Conservation (phyloP, 2,329 filamentous ascomycete species). For the Fusarium citri region DNA sequence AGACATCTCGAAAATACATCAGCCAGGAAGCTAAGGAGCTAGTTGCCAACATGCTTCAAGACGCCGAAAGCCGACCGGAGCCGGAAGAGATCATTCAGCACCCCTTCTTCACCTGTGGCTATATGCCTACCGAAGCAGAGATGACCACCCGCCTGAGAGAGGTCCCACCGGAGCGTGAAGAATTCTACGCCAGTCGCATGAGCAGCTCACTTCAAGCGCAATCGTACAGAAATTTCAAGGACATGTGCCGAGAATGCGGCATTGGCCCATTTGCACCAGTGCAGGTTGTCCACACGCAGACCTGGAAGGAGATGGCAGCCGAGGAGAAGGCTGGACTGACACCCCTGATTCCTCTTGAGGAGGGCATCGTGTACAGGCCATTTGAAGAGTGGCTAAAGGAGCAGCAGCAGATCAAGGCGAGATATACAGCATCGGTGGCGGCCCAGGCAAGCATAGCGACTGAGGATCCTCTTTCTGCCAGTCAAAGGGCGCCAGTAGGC, state of each 20-base stretch:
- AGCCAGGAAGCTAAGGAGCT: slow-evolving; percentile 81
- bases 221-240: slow-evolving; percentile 65
- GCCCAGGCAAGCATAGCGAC: slow-evolving; percentile 44
- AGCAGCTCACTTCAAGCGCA: slow-evolving; percentile 58
- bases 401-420: slow-evolving; percentile 56
- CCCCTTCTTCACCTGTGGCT: slow-evolving; percentile 81
- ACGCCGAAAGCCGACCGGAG: slow-evolving; percentile 78
- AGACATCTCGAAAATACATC: slow-evolving; percentile 75
- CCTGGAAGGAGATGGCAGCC: slow-evolving; percentile 75
- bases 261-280: slow-evolving; percentile 66
- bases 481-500: slow-evolving; percentile 54
- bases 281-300: slow-evolving; percentile 64
- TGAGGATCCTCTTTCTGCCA: slow-evolving; percentile 51
- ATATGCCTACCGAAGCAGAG: slow-evolving; percentile 72
- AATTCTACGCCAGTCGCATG: slow-evolving; percentile 66
- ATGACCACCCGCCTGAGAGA: slow-evolving; percentile 70
- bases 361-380: slow-evolving; percentile 72
- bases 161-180: slow-evolving; percentile 65
- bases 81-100: slow-evolving; percentile 84
- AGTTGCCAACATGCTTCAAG: slow-evolving; percentile 79
- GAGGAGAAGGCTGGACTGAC: slow-evolving; percentile 75
- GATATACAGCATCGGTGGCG: slow-evolving; percentile 47
- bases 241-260: slow-evolving; percentile 68
- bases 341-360: slow-evolving; percentile 70
- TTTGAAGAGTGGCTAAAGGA: slow-evolving; percentile 71